phyloP scores from a whole-genome alignment of 2,329 filamentous ascomycete genomes.

The Epicoccum sorghinum region DNA sequence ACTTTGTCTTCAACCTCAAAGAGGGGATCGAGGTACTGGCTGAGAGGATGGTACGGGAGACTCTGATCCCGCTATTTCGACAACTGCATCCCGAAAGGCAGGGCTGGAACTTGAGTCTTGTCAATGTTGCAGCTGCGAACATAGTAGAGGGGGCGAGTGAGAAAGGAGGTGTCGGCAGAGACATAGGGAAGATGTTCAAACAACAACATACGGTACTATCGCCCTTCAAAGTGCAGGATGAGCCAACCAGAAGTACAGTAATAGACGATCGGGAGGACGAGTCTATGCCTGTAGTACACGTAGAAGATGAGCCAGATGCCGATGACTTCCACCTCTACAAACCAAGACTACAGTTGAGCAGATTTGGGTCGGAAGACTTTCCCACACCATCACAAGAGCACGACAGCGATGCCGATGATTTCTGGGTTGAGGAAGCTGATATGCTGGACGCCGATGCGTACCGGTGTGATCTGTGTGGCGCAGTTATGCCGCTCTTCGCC shows the following conservation, averaged over 20 bases:
- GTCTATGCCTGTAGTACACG: too few relatives aligned
- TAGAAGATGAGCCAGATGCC: neutral
- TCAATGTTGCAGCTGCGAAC: constrained; percentile 88
- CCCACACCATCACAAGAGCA: constrained; percentile 34
- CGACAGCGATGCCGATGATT: constrained; percentile 21
- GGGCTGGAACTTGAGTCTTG: constrained; percentile 79
- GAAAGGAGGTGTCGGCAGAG: constrained; percentile 62
- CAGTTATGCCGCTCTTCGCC: constrained; percentile 63
- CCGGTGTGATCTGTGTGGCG: constrained; percentile 58
- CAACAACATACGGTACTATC: constrained; percentile 72
- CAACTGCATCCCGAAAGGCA: constrained; percentile 71
- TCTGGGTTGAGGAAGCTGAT: constrained; percentile 43
- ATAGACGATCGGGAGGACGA: too few relatives aligned
- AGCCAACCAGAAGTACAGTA: neutral
- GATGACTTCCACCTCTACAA: neutral
- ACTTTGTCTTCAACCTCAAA: constrained; percentile 71
- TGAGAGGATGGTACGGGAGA: constrained; percentile 71
- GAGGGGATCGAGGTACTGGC: constrained; percentile 66
- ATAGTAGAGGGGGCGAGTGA: constrained; percentile 64
- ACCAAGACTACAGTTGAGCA: neutral
- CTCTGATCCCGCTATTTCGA: constrained; percentile 73
- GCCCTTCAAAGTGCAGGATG: constrained; percentile 31
- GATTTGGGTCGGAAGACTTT: constrained; percentile 42
- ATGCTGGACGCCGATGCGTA: constrained; percentile 41
- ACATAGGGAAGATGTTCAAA: constrained; percentile 84